These are phyloP conservation scores for Terana coerulea DNA, from an alignment of 768 basidiomycete species.

Conservation along the genomic window DNA sequence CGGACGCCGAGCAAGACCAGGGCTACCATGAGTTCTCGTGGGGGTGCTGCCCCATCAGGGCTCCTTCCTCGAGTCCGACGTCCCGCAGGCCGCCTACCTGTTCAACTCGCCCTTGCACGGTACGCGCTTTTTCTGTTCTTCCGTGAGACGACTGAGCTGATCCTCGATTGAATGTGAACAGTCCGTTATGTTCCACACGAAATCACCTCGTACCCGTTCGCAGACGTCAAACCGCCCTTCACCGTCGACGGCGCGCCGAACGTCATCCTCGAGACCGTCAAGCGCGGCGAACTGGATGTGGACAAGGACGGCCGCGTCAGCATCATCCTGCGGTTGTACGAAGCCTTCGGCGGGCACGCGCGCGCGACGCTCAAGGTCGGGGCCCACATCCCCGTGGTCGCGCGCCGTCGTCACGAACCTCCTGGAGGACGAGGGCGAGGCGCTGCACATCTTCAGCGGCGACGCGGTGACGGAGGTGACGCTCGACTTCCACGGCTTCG, in stretches of 20 bases:
- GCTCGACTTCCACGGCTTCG: slow-evolving; percentile 79
- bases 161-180: slow-evolving; percentile 17
- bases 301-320: slow-evolving; percentile 52
- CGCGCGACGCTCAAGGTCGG: slow-evolving; percentile 58
- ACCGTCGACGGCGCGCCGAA: slow-evolving; percentile 66
- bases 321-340: slow-evolving; percentile 84
- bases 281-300: slow-evolving; percentile 83
- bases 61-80: slow-evolving; percentile 88
- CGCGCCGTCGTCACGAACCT: slow-evolving; percentile 75
- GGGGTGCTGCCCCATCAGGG: slow-evolving; percentile 87
- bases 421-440: slow-evolving; percentile 67
- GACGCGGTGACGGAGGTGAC: slow-evolving; percentile 34
- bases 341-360: slow-evolving; percentile 90
- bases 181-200: slow-evolving; percentile 39
- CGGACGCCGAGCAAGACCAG: slow-evolving; percentile 91
- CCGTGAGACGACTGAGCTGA: slow-evolving; percentile 10
- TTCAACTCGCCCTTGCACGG: slow-evolving; percentile 82
- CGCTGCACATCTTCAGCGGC: slow-evolving; percentile 37
- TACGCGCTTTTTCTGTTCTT: slow-evolving; percentile 28
- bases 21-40: slow-evolving; percentile 86
- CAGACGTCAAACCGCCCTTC: slow-evolving; percentile 51
- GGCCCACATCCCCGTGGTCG: slow-evolving; percentile 43
- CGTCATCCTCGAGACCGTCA: slow-evolving; percentile 90
- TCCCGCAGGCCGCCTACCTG: slow-evolving; percentile 73
- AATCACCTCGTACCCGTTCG: slow-evolving; percentile 27